Evolutionary conservation across 768 basidiomycete species (phyloP), one percentile per base, ranked within the genome.

Genomic region (Macrolepiota dolichaula): DNA sequence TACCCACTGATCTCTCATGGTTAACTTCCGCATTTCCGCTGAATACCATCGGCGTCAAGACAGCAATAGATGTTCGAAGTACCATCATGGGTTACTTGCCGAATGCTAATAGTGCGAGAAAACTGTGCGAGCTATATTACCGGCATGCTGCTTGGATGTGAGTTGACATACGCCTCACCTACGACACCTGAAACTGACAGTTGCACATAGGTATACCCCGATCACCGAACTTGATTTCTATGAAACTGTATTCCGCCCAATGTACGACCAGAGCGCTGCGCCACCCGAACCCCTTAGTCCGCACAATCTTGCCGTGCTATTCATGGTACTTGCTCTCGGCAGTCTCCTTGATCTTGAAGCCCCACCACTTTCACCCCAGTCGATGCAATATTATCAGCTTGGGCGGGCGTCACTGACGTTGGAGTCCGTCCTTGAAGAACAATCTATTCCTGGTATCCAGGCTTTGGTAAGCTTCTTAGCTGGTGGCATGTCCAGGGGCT

Each of bases 101-200:
- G 12, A 71, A 68, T 19, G 64, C 67, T 25, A 61, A 67, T 13
- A 62, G 65, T n/a, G 81, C 81, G 3, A 69, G 69, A 65, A 71
- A 66, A 38, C 72, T 85, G 40, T 75, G 77, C 56, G 75, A 81
- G 46, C 76, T 81, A 37, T 89, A 89, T 71, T 89, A 79, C 71
- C 80, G 80, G 65, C 84, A 88, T 69, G 86, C 84, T 54, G 86
- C 85, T 51, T 89, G 87, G 87, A 86, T 88, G 88, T 87, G 69
- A 64, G 87, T 77, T 58, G 37, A 58, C 36, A 13, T 55, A 51
- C 22, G 17, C 47, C 42, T 27, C 59, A 57, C 36, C n/a, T 42
- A 25, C 35, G 27, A 22, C 6, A 13, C 36, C 54, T 50, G 15
- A 46, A 22, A 56, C 59, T 50, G 61, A 57, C 53, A 25, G 32